These are phyloP conservation scores for Scleromitrula shiraiana DNA, from an alignment of 2,329 filamentous ascomycete species.

Conservation along the genomic window DNA sequence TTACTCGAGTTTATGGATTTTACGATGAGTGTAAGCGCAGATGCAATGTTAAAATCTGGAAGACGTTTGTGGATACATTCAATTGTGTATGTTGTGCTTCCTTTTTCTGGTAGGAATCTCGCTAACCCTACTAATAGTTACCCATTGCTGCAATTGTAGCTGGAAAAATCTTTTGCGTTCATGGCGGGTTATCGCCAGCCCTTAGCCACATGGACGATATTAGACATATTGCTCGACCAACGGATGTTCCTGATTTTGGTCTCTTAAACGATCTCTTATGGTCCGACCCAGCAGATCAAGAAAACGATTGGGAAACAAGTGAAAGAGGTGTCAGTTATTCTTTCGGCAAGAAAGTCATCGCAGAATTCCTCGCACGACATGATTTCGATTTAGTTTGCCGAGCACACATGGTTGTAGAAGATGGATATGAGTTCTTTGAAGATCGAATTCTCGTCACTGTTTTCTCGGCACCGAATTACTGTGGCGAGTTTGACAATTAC, in stretches of 20 bases:
- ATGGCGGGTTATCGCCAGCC: conserved; percentile 87
- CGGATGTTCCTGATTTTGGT: conserved; percentile 94
- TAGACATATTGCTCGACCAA: conserved; percentile 87
- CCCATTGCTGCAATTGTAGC: conserved; percentile 96
- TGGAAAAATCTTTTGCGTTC: conserved; percentile 95
- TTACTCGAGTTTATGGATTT: conserved; percentile 92
- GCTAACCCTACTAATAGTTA: conserved; percentile 36
- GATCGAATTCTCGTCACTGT: conserved; percentile 93
- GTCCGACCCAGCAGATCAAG: conserved; percentile 98
- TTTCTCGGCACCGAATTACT: conserved; percentile 98
- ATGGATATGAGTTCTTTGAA: conserved; percentile 98
- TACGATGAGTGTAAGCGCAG: conserved; percentile 97
- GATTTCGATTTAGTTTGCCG: conserved; percentile 97
- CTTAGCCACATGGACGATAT: conserved; percentile 98
- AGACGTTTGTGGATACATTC: conserved; percentile 94
- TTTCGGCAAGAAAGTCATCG: conserved; percentile 97
- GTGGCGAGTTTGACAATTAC: conserved; percentile 98
- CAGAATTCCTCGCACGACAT: conserved; percentile 86
- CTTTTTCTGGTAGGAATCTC: neutral
- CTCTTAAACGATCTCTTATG: conserved; percentile 90
- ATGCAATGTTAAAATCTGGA: conserved; percentile 97
- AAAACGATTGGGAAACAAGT: conserved; percentile 95
- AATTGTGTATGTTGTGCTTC: conserved; percentile 49
- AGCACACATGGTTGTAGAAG: conserved; percentile 98
- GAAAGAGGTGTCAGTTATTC: conserved; percentile 97